These are phyloP conservation scores for Trametes sanguinea DNA, from an alignment of 768 basidiomycete genomes.

Conservation along the genomic window DNA sequence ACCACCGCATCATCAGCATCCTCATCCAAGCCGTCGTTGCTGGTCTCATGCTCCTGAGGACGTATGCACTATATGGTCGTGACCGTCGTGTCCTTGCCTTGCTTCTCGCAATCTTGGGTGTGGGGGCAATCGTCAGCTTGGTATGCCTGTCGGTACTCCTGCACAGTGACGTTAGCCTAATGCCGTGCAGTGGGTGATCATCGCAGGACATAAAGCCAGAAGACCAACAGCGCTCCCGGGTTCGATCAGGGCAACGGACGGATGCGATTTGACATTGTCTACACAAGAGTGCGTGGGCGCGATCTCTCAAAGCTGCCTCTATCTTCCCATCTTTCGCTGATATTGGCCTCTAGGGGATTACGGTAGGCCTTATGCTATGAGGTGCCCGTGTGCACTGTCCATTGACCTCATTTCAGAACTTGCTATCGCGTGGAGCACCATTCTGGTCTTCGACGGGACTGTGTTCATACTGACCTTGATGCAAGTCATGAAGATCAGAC, in stretches of 20 bases:
- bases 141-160: background rate
- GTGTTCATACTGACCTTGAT: slow-evolving; percentile 10
- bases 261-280: background rate
- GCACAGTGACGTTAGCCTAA: too few species aligned
- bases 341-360: background rate
- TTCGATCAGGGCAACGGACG: background rate
- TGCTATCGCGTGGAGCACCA: slow-evolving; percentile 15
- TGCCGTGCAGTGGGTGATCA: background rate
- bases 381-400: background rate
- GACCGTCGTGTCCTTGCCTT: slow-evolving; percentile 2
- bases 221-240: background rate
- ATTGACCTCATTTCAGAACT: background rate
- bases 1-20: slow-evolving; percentile 9
- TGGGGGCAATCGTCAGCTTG: slow-evolving; percentile 8
- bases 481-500: background rate
- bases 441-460: slow-evolving; percentile 14
- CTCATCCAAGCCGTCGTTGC: slow-evolving; percentile 6
- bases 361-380: too few species aligned
- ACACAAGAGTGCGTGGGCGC: background rate
- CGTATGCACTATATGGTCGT: slow-evolving; percentile 9
- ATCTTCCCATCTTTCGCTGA: too few species aligned
- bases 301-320: background rate
- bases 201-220: background rate
- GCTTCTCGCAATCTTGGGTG: background rate
- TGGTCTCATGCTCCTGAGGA: slow-evolving; percentile 6